Evolutionary conservation across 768 basidiomycete species (phyloP), one percentile per base, ranked within the genome.

Genomic region (Boletellus sp.): DNA sequence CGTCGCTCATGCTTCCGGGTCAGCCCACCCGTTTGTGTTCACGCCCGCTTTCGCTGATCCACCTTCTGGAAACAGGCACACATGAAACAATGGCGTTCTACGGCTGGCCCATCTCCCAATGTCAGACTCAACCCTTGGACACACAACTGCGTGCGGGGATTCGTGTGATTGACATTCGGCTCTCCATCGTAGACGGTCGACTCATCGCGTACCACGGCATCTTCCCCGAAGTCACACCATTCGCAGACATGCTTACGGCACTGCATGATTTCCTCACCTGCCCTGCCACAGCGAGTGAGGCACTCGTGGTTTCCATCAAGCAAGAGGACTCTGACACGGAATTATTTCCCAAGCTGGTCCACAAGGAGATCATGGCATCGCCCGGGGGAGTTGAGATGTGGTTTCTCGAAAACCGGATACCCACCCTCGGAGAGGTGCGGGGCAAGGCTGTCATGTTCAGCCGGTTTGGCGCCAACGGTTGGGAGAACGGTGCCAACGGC

Each of bases 371-470:
- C 22, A 64, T 68, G 20, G 60, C 60, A 37, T 78, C 81, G 3
- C 78, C 81, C 6, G 69, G 77, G 2, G 71, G 74, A 16, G 53
- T 70, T 37, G 74, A 70, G 19, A 81, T 90, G 78, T 95, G 90
- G 89, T 94, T 80, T 63, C 67, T 95, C 32, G 80, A 89, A 59
- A 87, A 94, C 58, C 74, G 86, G 7, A 76, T 95, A 47, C 94
- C 94, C 2, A 76, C 52, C 1, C 77, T 96, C 0, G 90, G 89
- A 1, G 87, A 94, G 65, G 92, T 87, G 9, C 73, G 94, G 58
- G 93, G 94, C 6, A 90, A 85, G 68, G 83, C 84, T 9, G 77
- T 96, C 28, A 66, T 97, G 73, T 81, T 95, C 61, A 91, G 88
- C 55, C 81, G 94, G 17, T 96, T 96, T 50, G 60, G 63, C 54